Base-by-base conservation (phyloP, 2,329 filamentous ascomycete genomes). In the Ascocoryne sarcoides region DNA sequence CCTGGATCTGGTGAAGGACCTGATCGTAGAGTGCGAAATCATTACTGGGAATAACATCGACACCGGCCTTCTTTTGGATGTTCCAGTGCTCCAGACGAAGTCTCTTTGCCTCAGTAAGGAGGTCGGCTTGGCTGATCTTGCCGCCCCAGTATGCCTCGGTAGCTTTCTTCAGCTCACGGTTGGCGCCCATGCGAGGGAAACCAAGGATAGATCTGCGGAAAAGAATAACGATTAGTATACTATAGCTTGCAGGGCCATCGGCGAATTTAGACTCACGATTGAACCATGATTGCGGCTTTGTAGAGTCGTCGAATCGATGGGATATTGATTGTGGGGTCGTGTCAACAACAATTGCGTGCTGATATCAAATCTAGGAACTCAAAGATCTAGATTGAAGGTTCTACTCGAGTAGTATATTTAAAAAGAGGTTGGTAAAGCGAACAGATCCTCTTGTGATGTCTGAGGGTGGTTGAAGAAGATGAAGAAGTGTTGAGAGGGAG, bases 111-210 rank as follows among this genome's bases (percentile, higher is more conserved):
- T 96, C 92, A 48, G 79, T 76, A 56, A 96, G 75, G 56, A 98
- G 86, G 49, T 94, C 88, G 50, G 84, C 79, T 63, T 89, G 86
- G 51, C 86, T 89, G 66, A 95, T 75, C 76, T 96, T 98, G 67
- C 84, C 90, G 61, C 72, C 83, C 92, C 92, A 98, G 71, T 82
- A 98, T 66, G 90, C 87, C 71, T 98, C 92, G 56, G 89, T 98
- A 63, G 92, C 92, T 82, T 98, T 98, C 84, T 98, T 98, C 66
- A 98, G 81, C 77, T 98, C 92, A 81, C 92, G 88, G 71, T 93
- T 85, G 61, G 78, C 84, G 71, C 92, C 92, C 86, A 96, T 95
- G 65, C 92, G 90, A 67, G 92, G 92, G 79, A 98, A 98, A 72
- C 92, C 92, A 67, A 98, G 83, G 67, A 98, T 76, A 57, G 92